Base-by-base conservation (phyloP, 2,329 filamentous ascomycete species). In the Sporothrix euskadiensis region DNA sequence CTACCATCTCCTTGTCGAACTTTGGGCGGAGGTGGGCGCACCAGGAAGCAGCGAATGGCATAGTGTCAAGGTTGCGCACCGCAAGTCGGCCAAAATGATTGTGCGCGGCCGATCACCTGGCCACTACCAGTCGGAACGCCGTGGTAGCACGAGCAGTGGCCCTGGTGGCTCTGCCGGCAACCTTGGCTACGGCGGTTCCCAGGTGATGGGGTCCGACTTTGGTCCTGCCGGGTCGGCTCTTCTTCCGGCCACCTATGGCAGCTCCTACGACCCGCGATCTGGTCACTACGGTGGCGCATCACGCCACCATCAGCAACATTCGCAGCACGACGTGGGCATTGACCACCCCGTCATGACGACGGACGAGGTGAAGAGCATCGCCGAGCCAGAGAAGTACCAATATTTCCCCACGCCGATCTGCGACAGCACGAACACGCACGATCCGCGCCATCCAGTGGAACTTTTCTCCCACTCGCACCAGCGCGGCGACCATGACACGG, bases 1-100 rank as follows among this genome's bases (percentile, higher is more conserved):
- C 81, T 97, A 97, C 79, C 93, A 96, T 78, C 86, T 98, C n/a
- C 88, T 97, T 63, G 91, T 97, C 4, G 94, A 97, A 80, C 88
- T 97, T 0, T 93, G 89, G 81, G 93, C 88, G 8, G 90, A 94
- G 76, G 83, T 93, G 8, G 86, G 88, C 2, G 79, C 81, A 44
- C 84, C 82, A 77, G 77, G 54, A 35, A 73, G 63, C 80, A 83
- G 22, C 12, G 86, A 88, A 12, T 69, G 66, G 0, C 85, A 88
- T 44, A 94, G 87, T 83, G 83, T 94, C 78, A 91, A 91, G 79
- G 85, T 96, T 70, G 92, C 92, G 3, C 88, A 89, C 73, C 87
- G 88, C 66, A 89, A 92, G 78, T 95, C 92, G 6, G 89, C 91
- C 74, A 92, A 91, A 79, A 93, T 96, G 87, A 94, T 97, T 77